Evolutionary conservation across 225 moss, liverwort and hornwort genomes (phyloP).

Genomic region (Sphagnum contortum): DNA sequence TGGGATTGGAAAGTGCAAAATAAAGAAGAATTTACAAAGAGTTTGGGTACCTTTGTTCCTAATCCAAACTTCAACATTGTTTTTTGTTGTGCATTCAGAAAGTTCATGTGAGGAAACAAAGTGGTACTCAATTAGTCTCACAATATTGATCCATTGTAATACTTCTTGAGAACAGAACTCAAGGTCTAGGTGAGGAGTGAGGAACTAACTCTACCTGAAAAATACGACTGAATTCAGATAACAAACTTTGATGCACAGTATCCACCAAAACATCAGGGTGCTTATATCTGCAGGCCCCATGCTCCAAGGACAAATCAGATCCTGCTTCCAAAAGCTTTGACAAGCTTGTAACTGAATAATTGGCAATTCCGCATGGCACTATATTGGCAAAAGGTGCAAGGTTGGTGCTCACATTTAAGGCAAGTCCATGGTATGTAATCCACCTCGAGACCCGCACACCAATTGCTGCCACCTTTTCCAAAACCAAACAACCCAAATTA

Average conservation of each 20-base stretch:
- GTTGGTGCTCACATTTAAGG: conserved; percentile 72
- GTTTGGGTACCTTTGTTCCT: too few relatives aligned
- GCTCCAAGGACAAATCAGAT: not conserved
- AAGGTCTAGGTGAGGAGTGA: not conserved
- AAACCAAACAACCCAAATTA: not conserved
- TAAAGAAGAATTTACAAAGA: too few relatives aligned
- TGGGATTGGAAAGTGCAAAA: too few relatives aligned
- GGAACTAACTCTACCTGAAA: conserved; percentile 35
- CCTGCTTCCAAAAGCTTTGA: conserved; percentile 28
- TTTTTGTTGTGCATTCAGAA: too few relatives aligned
- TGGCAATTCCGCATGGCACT: conserved; percentile 70
- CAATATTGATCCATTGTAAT: too few relatives aligned
- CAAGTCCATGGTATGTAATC: conserved; percentile 89
- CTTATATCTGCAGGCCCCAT: not conserved
- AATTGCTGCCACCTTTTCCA: conserved; percentile 69
- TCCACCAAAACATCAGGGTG: conserved; percentile 18
- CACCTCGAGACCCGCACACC: conserved; percentile 78
- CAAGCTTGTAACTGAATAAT: conserved; percentile 66
- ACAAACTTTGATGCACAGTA: conserved; percentile 32
- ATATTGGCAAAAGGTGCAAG: conserved; percentile 63
- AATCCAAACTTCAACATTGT: too few relatives aligned
- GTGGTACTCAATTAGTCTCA: too few relatives aligned
- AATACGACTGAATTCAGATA: conserved; percentile 36
- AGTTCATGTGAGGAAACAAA: too few relatives aligned
- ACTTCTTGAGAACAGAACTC: too few relatives aligned